Conservation (phyloP, 495 filamentous ascomycete species). For the Parmelia sp. region DNA sequence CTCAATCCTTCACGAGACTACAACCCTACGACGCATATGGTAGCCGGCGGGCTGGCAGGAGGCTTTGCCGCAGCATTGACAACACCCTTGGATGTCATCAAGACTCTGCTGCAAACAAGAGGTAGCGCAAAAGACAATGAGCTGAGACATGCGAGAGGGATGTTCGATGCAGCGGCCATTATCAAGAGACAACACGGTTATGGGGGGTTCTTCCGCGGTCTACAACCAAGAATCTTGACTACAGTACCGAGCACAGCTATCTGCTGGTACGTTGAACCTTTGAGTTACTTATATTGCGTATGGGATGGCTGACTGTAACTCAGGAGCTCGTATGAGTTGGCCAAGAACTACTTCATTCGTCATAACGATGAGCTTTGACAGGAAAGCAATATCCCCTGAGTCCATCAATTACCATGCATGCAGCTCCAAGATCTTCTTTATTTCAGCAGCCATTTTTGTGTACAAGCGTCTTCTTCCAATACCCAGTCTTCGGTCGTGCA, state of each 20-base stretch:
- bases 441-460: background rate
- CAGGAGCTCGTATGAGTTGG: slow-evolving; percentile 73
- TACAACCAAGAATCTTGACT: slow-evolving; percentile 85
- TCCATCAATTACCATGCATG: background rate
- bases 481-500: slow-evolving; percentile 16
- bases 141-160: slow-evolving; percentile 75
- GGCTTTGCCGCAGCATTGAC: slow-evolving; percentile 90
- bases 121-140: slow-evolving; percentile 75
- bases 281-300: background rate
- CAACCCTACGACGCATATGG: slow-evolving; percentile 86
- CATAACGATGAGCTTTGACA: slow-evolving; percentile 24
- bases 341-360: slow-evolving; percentile 64
- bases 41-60: slow-evolving; percentile 85
- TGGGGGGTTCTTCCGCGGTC: slow-evolving; percentile 83
- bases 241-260: slow-evolving; percentile 99
- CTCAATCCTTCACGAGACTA: slow-evolving; percentile 81
- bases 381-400: background rate
- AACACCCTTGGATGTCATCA: slow-evolving; percentile 94
- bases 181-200: slow-evolving; percentile 80
- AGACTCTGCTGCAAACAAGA: slow-evolving; percentile 91
- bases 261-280: slow-evolving; percentile 71
- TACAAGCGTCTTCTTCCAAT: slow-evolving; percentile 13
- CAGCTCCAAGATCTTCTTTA: slow-evolving; percentile 5
- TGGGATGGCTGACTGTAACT: slow-evolving; percentile 43
- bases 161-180: slow-evolving; percentile 73